Base-by-base conservation (phyloP, 371 early-diverging fungal genomes). In the Apophysomyces variabilis region DNA sequence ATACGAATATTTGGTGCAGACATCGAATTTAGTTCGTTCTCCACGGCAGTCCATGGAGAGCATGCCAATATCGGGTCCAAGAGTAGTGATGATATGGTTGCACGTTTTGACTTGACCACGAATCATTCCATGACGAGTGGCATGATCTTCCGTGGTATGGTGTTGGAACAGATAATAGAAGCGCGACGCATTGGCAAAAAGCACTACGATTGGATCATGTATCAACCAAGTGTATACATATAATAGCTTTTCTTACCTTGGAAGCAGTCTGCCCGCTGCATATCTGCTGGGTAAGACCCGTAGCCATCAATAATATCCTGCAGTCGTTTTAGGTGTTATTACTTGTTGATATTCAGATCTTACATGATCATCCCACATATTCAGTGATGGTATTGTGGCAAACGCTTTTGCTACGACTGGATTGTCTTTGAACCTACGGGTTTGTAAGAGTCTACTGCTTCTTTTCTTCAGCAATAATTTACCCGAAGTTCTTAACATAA, bases 101-200 rank as follows among this genome's bases (percentile, higher is more conserved):
- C 75, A 74, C 0, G 69, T 59, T 8, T 69, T 62, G 36, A 57
- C 32, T 5, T 60, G 46, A 9, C 80, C 77, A 2, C 66, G 69
- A 39, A 75, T 70, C 80, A 79, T 76, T 8, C 88, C 90, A 64
- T 93, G 87, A 38, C 76, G 76, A 5, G 77, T 70, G 4, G 89
- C 90, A 54, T 84, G 66, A 16, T 78, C 71, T 44, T 78, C 71
- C 3, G 88, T 92, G 5, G 92, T 91, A 74, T 95, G 96, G 0
- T 91, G 92, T 73, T 96, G 96, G 83, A 92, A 96, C 45, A 92
- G 73, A 41, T 91, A 85, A 77, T 90, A 95, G 80, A 91, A 93
- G n/a, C 90, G 87, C 56, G 84, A 81, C 7, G 94, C 95, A 47
- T 75, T 72, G 45, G 69, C 72, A 65, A 80, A 80, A 1, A 80